phyloP scores from a whole-genome alignment of 345 rosid species.

The Euphorbia peplus region DNA sequence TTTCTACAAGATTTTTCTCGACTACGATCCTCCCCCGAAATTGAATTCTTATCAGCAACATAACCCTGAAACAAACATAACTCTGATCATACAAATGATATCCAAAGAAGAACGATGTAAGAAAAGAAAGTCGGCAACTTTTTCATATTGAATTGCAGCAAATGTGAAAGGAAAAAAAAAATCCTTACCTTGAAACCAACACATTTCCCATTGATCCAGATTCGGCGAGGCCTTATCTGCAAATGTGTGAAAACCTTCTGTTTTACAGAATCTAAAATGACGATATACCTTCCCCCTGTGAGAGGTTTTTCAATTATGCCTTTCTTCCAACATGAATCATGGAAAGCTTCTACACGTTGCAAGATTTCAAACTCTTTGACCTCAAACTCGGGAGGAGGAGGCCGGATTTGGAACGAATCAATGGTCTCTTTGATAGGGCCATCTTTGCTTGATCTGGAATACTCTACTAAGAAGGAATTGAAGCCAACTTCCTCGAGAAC shows the following conservation, averaged over 20 bases:
- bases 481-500: constrained; percentile 16
- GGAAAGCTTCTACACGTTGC: constrained; percentile 12
- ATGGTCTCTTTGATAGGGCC: not conserved
- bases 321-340: constrained; percentile 9
- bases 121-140: no score
- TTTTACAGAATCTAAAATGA: not conserved
- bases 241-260: not conserved
- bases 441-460: not conserved
- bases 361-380: not conserved
- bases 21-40: no score
- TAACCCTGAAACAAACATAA: no score
- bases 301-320: constrained; percentile 9
- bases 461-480: constrained; percentile 15
- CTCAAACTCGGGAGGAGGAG: constrained; percentile 7
- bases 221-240: constrained; percentile 4
- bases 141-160: no score
- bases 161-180: not conserved
- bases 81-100: no score
- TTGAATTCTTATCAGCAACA: no score
- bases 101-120: no score
- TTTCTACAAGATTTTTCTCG: no score
- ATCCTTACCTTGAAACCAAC: constrained; percentile 1
- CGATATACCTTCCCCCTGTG: not conserved
- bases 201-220: not conserved
- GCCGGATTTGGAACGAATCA: constrained; percentile 14